Evolutionary conservation across 257 asterid species (phyloP).

Genomic region (Cruciata laevipes): DNA sequence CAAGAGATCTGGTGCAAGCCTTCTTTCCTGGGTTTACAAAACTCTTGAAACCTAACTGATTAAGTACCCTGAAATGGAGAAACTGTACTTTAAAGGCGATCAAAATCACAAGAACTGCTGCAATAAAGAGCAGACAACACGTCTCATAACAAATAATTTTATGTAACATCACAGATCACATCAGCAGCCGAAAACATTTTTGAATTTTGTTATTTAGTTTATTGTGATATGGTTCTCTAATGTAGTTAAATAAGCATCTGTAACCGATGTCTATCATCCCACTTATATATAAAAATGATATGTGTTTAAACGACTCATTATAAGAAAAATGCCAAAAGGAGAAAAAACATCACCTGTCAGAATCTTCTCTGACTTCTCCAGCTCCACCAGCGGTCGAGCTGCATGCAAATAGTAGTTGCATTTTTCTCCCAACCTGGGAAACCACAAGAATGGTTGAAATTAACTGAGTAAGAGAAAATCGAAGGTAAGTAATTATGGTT

Average conservation of each 20-base stretch:
- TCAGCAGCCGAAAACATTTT: too few species aligned
- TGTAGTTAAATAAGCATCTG: background rate
- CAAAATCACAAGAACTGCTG: too few species aligned
- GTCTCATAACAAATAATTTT: too few species aligned
- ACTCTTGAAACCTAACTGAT: too few species aligned
- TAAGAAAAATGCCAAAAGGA: background rate
- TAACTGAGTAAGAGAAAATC: constrained; percentile 5
- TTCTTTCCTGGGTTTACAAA: too few species aligned
- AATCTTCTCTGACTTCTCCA: constrained; percentile 58
- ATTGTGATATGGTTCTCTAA: too few species aligned
- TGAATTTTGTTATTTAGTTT: too few species aligned
- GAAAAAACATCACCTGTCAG: constrained; percentile 48
- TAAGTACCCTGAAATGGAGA: too few species aligned
- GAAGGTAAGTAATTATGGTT: constrained; percentile 15
- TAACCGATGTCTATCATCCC: background rate
- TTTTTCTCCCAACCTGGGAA: constrained; percentile 57
- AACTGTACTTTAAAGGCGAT: too few species aligned
- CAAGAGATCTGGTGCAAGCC: too few species aligned
- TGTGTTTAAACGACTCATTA: background rate
- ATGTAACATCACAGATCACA: too few species aligned
- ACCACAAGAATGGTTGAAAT: constrained; percentile 15
- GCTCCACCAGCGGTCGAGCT: constrained; percentile 47
- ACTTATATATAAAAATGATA: background rate
- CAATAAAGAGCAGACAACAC: too few species aligned
- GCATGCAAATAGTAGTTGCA: constrained; percentile 65